Percentiles rank a stretch among this genome's conserved stretches.
These are phyloP conservation scores for Clavariopsis aquatica DNA, from an alignment of 495 filamentous ascomycete species.

Conservation along the genomic window DNA sequence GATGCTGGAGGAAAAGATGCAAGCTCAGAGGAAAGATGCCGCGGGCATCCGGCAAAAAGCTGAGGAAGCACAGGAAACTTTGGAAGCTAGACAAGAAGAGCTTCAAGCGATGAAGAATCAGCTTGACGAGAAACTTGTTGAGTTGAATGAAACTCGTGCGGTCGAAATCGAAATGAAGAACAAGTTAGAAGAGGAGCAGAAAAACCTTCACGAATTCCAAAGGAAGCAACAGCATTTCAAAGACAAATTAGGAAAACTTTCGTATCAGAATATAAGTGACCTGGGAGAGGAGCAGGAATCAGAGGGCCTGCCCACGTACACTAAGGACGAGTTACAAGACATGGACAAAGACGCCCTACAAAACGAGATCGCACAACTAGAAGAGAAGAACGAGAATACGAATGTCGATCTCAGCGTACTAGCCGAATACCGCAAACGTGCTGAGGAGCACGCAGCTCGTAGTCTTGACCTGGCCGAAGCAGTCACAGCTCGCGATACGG, in stretches of 20 bases:
- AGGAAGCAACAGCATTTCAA: slow-evolving; percentile 82
- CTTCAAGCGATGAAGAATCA: slow-evolving; percentile 77
- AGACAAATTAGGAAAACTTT: slow-evolving; percentile 79
- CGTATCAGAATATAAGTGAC: slow-evolving; percentile 70
- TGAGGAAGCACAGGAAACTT: slow-evolving; percentile 80
- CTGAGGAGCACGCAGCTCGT: slow-evolving; percentile 81
- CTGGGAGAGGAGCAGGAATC: slow-evolving; percentile 47
- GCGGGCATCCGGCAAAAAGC: slow-evolving; percentile 71
- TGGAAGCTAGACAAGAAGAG: slow-evolving; percentile 78
- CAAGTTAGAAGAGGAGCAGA: slow-evolving; percentile 94
- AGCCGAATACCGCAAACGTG: slow-evolving; percentile 86
- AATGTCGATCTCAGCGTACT: slow-evolving; percentile 89
- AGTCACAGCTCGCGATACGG: slow-evolving; percentile 72
- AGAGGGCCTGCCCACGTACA: slow-evolving; percentile 73
- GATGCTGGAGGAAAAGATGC: slow-evolving; percentile 71
- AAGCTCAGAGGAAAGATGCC: slow-evolving; percentile 71
- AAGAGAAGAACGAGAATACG: slow-evolving; percentile 88
- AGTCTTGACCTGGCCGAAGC: slow-evolving; percentile 76
- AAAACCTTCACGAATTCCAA: slow-evolving; percentile 81
- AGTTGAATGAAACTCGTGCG: slow-evolving; percentile 86
- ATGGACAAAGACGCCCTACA: slow-evolving; percentile 88
- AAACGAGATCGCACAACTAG: slow-evolving; percentile 81
- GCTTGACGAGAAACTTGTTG: slow-evolving; percentile 80
- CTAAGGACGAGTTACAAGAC: slow-evolving; percentile 86
- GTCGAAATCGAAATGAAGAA: slow-evolving; percentile 98